phyloP scores from a whole-genome alignment of 345 rosid species.

The rapeseed (Brassica napus) region DNA sequence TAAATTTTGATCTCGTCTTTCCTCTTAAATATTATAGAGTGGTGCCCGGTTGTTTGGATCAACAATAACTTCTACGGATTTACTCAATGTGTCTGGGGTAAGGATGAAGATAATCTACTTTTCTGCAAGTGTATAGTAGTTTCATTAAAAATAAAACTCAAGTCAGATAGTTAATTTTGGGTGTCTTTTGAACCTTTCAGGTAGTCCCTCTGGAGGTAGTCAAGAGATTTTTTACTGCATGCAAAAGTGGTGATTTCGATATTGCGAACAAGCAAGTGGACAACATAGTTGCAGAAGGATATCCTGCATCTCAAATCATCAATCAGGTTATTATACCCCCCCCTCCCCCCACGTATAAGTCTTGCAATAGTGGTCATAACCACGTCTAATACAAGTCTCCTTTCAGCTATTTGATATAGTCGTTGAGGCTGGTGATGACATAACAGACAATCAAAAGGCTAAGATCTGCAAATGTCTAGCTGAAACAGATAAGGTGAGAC shows the following conservation, averaged over 20 bases:
- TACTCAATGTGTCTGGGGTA: constrained; percentile 86
- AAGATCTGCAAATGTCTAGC: constrained; percentile 75
- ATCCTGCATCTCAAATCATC: constrained; percentile 88
- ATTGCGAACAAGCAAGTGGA: constrained; percentile 83
- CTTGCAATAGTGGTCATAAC: background rate
- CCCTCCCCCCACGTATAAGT: background rate
- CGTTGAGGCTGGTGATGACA: constrained; percentile 62
- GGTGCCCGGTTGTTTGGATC: constrained; percentile 94
- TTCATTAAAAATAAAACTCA: background rate
- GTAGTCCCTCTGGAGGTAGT: constrained; percentile 74
- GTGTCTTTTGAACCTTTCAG: constrained; percentile 41
- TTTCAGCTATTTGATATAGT: constrained; percentile 71
- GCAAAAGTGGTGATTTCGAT: constrained; percentile 90
- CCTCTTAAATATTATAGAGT: constrained; percentile 62
- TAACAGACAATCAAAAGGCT: constrained; percentile 89
- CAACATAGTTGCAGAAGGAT: constrained; percentile 79
- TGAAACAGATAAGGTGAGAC: constrained; percentile 77
- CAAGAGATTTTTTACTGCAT: constrained; percentile 56
- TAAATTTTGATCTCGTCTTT: constrained; percentile 1
- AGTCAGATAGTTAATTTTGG: constrained; percentile 16
- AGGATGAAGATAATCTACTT: constrained; percentile 34
- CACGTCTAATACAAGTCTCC: constrained; percentile 18
- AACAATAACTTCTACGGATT: constrained; percentile 73
- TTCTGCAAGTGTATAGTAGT: background rate
- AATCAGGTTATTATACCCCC: constrained; percentile 50